Conservation (phyloP, 108 stramenopile species). For the Schizochytrium sp. region DNA sequence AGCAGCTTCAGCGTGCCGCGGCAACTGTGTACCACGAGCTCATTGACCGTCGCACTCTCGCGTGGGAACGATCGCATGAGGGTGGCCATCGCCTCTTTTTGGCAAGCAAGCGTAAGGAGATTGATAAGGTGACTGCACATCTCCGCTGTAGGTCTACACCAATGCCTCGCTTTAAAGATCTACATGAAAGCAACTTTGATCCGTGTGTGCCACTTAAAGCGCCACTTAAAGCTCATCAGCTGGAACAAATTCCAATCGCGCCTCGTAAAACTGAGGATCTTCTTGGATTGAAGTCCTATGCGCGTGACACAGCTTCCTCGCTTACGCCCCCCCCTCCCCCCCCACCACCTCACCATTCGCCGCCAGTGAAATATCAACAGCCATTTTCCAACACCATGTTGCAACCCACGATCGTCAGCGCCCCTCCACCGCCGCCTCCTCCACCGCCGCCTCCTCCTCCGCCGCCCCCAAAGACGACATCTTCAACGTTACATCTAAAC, state of each 20-base stretch:
- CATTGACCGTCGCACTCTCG: background rate
- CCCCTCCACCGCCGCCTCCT: background rate
- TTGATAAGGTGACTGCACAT: background rate
- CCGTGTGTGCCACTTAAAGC: background rate
- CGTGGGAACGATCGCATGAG: background rate
- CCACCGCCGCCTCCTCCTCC: background rate
- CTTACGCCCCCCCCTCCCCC: background rate
- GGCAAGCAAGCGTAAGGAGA: background rate
- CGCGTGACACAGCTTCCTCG: background rate
- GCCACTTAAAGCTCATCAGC: background rate
- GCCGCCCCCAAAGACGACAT: background rate
- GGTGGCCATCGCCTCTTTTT: conserved; percentile 47
- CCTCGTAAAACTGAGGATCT: too few relatives aligned
- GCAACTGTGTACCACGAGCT: background rate
- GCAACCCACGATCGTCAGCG: too few relatives aligned
- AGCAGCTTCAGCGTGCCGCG: conserved; percentile 29
- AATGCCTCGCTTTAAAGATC: background rate
- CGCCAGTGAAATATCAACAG: background rate
- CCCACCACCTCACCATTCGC: background rate
- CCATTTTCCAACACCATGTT: too few relatives aligned
- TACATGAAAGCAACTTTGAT: background rate
- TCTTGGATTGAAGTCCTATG: too few relatives aligned
- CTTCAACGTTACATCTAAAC: background rate
- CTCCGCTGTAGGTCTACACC: conserved; percentile 10
- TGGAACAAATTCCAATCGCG: too few relatives aligned